Evolutionary conservation across 345 rosid species (phyloP), one percentile per base, ranked within the genome.

Genomic region (Luvunga scandens): DNA sequence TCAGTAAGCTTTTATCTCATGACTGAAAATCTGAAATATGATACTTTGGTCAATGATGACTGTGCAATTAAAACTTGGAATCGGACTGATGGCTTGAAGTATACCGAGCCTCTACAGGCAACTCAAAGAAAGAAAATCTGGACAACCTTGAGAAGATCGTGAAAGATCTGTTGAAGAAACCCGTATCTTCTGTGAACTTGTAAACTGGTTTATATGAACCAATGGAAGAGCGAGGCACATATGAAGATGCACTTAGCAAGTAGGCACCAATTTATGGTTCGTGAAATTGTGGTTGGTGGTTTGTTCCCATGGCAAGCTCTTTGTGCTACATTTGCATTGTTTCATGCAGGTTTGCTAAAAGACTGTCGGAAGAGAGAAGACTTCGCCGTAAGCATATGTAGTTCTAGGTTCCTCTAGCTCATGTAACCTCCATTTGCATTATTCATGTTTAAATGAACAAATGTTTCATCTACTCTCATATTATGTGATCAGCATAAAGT

Each of bases 161-260:
- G 28, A 38, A 42, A 6, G 68, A n/a, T 42, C 62, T 66, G 7
- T 67, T 79, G 66, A 22, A 56, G 7, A 22, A 56, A 14, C 62
- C 82, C 22, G 73, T 66, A 66, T 66, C 61, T 7, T 9, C 24
- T 66, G 48, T 66, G 42, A 66, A 66, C 73, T 72, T 22, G 74
- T 66, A 67, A 7, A 66, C 78, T 5, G 78, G 74, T 33, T 45
- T 45, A 24, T 30, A 6, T 31, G 74, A 28, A 60, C 73, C 61
- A 30, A 12, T 63, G 31, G 34, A 34, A 22, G 57, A 62, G n/a
- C 33, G 1, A 6, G 55, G 50, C 55, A 72, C 77, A 50, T 24
- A 65, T 34, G 63, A 56, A 68, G 82, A 73, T 21, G 82, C 73
- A 27, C 34, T 79, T 22, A 45, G 30, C 55, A 31, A 48, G 77